These are phyloP conservation scores for Suillus lakei DNA, from an alignment of 768 basidiomycete genomes.

Conservation along the genomic window DNA sequence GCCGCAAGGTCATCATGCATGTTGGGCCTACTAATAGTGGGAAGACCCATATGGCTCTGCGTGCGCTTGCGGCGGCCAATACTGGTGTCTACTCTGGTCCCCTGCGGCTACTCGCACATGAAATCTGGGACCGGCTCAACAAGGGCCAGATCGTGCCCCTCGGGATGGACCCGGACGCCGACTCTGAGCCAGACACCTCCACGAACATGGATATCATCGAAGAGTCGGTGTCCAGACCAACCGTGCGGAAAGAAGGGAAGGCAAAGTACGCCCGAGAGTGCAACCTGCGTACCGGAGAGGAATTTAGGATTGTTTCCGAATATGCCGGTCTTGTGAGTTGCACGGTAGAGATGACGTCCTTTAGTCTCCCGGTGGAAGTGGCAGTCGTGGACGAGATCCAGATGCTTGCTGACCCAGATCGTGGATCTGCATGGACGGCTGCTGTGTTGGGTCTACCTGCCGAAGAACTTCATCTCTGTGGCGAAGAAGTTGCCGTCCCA, in stretches of 20 bases:
- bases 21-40: conserved; percentile 98
- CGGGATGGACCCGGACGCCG: conserved; percentile 53
- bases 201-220: conserved; percentile 36
- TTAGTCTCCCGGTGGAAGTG: conserved; percentile 58
- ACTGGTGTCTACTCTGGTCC: conserved; percentile 90
- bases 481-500: conserved; percentile 90
- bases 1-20: conserved; percentile 88
- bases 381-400: conserved; percentile 98
- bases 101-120: conserved; percentile 90
- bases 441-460: conserved; percentile 81
- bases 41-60: conserved; percentile 92
- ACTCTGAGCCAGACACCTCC: conserved; percentile 42
- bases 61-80: conserved; percentile 78
- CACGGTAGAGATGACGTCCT: conserved; percentile 91
- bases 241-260: conserved; percentile 44
- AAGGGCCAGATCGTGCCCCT: conserved; percentile 84
- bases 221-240: conserved; percentile 27
- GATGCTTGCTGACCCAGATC: conserved; percentile 80
- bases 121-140: conserved; percentile 92
- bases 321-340: conserved; percentile 69
- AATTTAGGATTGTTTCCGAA: conserved; percentile 69
- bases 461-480: conserved; percentile 90
- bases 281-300: conserved; percentile 93
- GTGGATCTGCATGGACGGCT: conserved; percentile 83
- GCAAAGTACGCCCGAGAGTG: conserved; percentile 63